phyloP scores from a whole-genome alignment of 495 filamentous ascomycete species.

The Elaphomyces granulatus region DNA sequence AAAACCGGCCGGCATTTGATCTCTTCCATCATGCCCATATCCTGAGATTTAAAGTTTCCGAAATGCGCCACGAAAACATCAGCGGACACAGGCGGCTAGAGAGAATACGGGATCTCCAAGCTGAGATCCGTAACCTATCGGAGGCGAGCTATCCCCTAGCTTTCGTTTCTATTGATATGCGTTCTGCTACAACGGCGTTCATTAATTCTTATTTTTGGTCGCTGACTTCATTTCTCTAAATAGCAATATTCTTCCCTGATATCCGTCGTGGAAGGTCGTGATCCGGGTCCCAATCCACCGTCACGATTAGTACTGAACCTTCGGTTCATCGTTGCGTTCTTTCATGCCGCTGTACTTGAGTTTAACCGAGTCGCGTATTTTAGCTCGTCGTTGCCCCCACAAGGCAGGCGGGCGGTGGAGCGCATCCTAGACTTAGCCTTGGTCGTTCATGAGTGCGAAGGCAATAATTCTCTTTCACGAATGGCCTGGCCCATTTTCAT shows the following conservation, averaged over 20 bases:
- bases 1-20: slow-evolving; percentile 31
- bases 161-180: background rate
- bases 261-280: background rate
- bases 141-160: background rate
- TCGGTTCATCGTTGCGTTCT: background rate
- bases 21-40: slow-evolving; percentile 22
- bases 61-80: background rate
- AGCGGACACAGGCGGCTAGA: background rate
- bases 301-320: background rate
- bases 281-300: background rate
- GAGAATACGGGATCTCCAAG: background rate
- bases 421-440: background rate
- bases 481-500: slow-evolving; percentile 34
- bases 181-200: background rate
- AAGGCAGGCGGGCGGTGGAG: background rate
- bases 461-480: slow-evolving; percentile 13
- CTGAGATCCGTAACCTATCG: background rate
- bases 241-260: background rate
- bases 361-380: background rate
- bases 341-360: background rate
- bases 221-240: no score
- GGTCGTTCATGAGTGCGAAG: background rate
- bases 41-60: slow-evolving; percentile 18
- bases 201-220: no score
- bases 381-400: background rate